These are phyloP conservation scores for Carex pumila DNA, from an alignment of 176 grass and related monocot genomes.

Conservation along the genomic window DNA sequence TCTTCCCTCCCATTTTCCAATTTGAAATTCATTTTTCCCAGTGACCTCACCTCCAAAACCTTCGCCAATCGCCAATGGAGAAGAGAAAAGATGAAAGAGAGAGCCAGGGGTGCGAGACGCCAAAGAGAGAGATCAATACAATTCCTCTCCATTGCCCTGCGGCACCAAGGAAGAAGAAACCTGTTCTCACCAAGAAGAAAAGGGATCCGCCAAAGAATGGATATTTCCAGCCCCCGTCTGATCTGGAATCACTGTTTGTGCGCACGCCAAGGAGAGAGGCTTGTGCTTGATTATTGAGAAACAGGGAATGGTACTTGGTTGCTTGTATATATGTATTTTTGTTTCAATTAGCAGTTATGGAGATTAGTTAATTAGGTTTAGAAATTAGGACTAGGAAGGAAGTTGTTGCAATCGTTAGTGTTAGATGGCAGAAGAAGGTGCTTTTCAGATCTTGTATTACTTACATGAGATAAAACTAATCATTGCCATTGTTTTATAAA, in stretches of 20 bases:
- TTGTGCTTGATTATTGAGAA: constrained; percentile 36
- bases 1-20: constrained; percentile 52
- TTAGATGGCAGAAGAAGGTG: constrained; percentile 1
- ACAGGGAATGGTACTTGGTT: background rate
- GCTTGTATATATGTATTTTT: constrained; percentile 22
- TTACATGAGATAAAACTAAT: constrained; percentile 19
- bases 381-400: background rate
- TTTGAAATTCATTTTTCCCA: constrained; percentile 24
- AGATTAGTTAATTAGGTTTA: constrained; percentile 1
- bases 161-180: constrained; percentile 51
- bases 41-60: background rate
- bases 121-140: constrained; percentile 67
- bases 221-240: constrained; percentile 69
- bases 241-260: constrained; percentile 65
- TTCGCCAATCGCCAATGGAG: constrained; percentile 32
- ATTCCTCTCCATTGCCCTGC: constrained; percentile 64
- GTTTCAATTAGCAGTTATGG: background rate
- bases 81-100: constrained; percentile 18
- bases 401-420: constrained; percentile 1
- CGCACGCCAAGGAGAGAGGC: constrained; percentile 46
- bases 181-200: constrained; percentile 34
- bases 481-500: background rate
- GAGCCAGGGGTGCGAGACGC: constrained; percentile 64
- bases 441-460: background rate
- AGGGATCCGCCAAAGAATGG: constrained; percentile 68